Evolutionary conservation across 306 rosid genomes (phyloP).

Genomic region (Cicer cuneatum): DNA sequence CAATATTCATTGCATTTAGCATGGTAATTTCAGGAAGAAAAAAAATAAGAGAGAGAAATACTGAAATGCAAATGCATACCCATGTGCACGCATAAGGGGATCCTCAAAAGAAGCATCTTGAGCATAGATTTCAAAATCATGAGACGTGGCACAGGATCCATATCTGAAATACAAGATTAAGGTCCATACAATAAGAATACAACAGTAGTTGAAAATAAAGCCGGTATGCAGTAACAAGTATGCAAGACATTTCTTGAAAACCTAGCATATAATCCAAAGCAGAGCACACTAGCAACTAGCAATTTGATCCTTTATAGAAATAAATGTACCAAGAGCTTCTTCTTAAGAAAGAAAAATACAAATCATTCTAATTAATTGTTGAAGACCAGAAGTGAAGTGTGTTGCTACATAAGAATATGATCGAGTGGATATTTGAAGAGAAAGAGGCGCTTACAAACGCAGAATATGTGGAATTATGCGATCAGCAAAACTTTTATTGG

Average conservation of each 20-base stretch:
- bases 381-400: no score
- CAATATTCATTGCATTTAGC: conserved; percentile 11
- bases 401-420: background rate
- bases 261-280: conserved; percentile 10
- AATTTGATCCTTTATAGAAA: background rate
- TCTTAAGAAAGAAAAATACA: background rate
- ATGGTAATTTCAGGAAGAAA: background rate
- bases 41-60: background rate
- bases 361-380: background rate
- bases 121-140: conserved; percentile 75
- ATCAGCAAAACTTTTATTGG: conserved; percentile 49
- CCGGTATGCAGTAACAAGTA: background rate
- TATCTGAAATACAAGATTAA: conserved; percentile 56
- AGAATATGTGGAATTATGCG: conserved; percentile 68
- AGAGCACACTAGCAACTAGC: background rate
- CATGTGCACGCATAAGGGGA: conserved; percentile 77
- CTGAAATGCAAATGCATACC: conserved; percentile 52
- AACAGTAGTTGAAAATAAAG: background rate
- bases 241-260: background rate
- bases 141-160: conserved; percentile 67
- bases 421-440: background rate
- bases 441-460: conserved; percentile 53
- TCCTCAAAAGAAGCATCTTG: conserved; percentile 82
- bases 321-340: background rate
- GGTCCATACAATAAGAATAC: background rate